Evolutionary conservation across 2,329 filamentous ascomycete genomes (phyloP).

Genomic region (Epichloe gansuensis): DNA sequence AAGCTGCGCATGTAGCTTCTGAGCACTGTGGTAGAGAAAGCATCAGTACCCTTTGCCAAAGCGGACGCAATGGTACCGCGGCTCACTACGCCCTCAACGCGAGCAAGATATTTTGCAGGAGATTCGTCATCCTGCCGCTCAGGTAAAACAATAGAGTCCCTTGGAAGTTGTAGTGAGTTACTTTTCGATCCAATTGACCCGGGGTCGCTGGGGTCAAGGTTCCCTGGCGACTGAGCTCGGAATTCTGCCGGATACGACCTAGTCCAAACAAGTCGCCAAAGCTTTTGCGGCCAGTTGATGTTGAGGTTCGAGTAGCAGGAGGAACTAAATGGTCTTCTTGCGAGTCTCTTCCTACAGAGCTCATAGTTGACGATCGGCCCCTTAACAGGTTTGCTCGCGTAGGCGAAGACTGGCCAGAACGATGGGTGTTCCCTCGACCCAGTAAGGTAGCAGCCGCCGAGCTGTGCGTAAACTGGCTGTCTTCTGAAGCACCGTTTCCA

Average conservation of each 20-base stretch:
- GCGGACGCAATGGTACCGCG: slow-evolving; percentile 75
- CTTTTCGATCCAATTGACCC: slow-evolving; percentile 62
- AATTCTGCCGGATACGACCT: slow-evolving; percentile 67
- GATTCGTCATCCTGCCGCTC: slow-evolving; percentile 79
- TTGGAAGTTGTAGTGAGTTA: slow-evolving; percentile 67
- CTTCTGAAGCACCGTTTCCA: slow-evolving; percentile 9
- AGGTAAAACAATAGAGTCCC: slow-evolving; percentile 61
- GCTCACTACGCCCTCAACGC: slow-evolving; percentile 68
- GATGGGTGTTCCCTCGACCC: slow-evolving; percentile 18
- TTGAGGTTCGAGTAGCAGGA: slow-evolving; percentile 62
- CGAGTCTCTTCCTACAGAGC: slow-evolving; percentile 63
- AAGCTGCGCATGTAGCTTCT: slow-evolving; percentile 94
- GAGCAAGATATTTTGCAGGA: slow-evolving; percentile 74
- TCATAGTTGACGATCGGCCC: slow-evolving; percentile 80
- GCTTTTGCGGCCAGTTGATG: slow-evolving; percentile 83
- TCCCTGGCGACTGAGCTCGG: slow-evolving; percentile 59
- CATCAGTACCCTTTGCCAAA: slow-evolving; percentile 74
- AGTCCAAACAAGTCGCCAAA: slow-evolving; percentile 81
- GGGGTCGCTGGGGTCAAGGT: slow-evolving; percentile 60
- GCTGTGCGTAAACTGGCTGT: slow-evolving; percentile 10
- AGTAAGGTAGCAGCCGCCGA: slow-evolving; percentile 41
- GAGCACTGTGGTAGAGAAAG: slow-evolving; percentile 71
- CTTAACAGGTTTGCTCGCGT: slow-evolving; percentile 50
- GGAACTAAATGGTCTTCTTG: slow-evolving; percentile 58
- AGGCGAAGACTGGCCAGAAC: slow-evolving; percentile 56